Evolutionary conservation across 257 asterid species (phyloP).

Genomic region (Scutellaria galericulata): DNA sequence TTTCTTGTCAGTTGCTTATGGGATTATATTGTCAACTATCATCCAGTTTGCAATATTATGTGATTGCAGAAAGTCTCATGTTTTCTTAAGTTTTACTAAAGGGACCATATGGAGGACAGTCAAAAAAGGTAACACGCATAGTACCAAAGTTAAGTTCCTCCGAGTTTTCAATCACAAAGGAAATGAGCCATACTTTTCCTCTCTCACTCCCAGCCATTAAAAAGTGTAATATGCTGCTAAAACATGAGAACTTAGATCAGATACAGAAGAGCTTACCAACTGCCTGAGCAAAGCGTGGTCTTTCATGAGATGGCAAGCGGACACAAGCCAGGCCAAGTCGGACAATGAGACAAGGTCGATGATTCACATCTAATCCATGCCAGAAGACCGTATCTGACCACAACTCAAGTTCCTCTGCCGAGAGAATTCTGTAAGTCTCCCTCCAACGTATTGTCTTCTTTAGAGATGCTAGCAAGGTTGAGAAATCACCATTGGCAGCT

Average conservation of each 20-base stretch:
- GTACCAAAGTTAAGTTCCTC: not conserved
- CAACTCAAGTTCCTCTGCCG: slow-evolving; percentile 77
- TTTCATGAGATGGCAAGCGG: slow-evolving; percentile 64
- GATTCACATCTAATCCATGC: slow-evolving; percentile 84
- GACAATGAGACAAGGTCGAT: slow-evolving; percentile 77
- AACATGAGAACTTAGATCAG: slow-evolving; percentile 3
- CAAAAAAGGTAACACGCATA: slow-evolving; percentile 13
- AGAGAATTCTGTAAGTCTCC: slow-evolving; percentile 79
- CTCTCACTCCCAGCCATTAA: not conserved
- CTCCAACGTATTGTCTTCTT: slow-evolving; percentile 93
- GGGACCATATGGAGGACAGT: slow-evolving; percentile 9
- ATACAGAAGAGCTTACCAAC: slow-evolving; percentile 64
- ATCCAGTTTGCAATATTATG: slow-evolving; percentile 14
- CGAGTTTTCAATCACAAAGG: not conserved
- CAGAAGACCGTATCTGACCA: slow-evolving; percentile 93
- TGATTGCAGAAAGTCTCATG: slow-evolving; percentile 3
- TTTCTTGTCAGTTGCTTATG: slow-evolving; percentile 7
- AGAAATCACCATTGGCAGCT: slow-evolving; percentile 75
- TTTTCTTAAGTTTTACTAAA: not conserved
- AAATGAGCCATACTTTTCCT: slow-evolving; percentile 2
- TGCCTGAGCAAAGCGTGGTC: slow-evolving; percentile 92
- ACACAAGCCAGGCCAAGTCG: slow-evolving; percentile 89
- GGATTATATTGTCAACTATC: not conserved
- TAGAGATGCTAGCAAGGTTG: slow-evolving; percentile 63
- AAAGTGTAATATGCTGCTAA: not conserved